Evolutionary conservation across 1,284 basidiomycete species (phyloP).

Genomic region (Trichosporon sp.): DNA sequence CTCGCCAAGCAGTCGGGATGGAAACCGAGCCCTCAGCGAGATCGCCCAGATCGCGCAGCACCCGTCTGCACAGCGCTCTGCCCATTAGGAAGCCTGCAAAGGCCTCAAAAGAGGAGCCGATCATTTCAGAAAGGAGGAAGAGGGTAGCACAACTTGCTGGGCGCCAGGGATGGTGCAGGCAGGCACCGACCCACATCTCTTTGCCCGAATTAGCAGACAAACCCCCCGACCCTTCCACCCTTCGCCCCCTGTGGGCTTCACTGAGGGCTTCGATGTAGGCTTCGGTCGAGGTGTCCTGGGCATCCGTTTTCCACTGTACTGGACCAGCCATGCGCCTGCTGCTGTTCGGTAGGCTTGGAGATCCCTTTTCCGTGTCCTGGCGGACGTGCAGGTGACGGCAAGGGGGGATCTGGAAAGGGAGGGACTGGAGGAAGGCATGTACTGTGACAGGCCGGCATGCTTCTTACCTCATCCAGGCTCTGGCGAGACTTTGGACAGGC

Average conservation of each 20-base stretch:
- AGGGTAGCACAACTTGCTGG: background rate
- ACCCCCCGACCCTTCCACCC: background rate
- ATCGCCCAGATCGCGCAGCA: too few relatives aligned
- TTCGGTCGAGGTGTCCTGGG: background rate
- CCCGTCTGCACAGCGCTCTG: too few relatives aligned
- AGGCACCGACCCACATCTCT: background rate
- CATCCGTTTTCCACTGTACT: background rate
- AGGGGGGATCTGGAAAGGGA: background rate
- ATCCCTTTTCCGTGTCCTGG: background rate
- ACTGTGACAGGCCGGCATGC: background rate
- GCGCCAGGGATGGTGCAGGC: background rate
- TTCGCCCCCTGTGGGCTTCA: background rate
- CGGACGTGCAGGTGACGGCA: background rate
- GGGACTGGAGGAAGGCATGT: background rate
- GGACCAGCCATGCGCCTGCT: background rate
- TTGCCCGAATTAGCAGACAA: conserved; percentile 14
- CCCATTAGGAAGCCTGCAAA: too few relatives aligned
- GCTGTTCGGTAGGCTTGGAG: background rate
- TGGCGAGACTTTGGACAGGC: background rate
- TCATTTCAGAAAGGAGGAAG: background rate
- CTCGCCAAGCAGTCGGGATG: too few relatives aligned
- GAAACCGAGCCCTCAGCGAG: background rate
- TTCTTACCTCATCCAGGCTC: conserved; percentile 8
- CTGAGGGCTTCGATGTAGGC: background rate
- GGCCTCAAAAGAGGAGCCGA: too few relatives aligned